phyloP scores from a whole-genome alignment of 169 alveolate genomes.

The Plasmodium coatneyi region DNA sequence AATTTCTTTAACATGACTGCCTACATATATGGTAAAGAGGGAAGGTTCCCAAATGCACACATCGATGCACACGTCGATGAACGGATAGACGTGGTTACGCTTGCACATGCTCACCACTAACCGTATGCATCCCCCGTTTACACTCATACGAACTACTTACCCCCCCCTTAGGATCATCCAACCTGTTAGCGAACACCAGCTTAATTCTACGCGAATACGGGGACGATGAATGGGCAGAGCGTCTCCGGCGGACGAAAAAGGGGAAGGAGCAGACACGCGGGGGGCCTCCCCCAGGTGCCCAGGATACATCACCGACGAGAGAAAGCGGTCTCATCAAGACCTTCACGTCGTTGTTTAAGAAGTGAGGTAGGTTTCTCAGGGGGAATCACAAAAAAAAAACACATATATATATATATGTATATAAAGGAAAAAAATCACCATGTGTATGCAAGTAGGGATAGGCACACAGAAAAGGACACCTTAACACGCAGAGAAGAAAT shows the following conservation, averaged over 20 bases:
- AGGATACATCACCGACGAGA: not conserved
- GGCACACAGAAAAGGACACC: not conserved
- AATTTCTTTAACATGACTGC: constrained; percentile 67
- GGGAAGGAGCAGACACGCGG: constrained; percentile 3
- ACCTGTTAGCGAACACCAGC: constrained; percentile 29
- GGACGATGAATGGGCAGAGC: constrained; percentile 68
- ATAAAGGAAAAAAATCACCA: not conserved
- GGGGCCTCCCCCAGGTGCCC: not conserved
- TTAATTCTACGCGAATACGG: constrained; percentile 40
- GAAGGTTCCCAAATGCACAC: not conserved
- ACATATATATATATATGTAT: not conserved
- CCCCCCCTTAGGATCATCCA: constrained; percentile 35
- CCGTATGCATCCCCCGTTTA: not conserved
- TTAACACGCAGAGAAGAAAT: not conserved
- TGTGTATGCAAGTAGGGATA: not conserved
- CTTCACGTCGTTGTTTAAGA: constrained; percentile 49
- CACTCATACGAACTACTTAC: not conserved
- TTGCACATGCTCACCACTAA: not conserved
- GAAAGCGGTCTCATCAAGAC: constrained; percentile 20
- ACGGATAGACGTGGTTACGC: not conserved
- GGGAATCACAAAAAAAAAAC: not conserved
- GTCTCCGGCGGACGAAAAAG: constrained; percentile 32
- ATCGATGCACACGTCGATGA: not conserved
- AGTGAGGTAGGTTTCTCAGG: not conserved
- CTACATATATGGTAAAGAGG: constrained; percentile 50